A percentile compares a stretch with the other conserved stretches of the same genome.
Conservation (phyloP, 2,329 filamentous ascomycete species). For the Trichoderma sp. region DNA sequence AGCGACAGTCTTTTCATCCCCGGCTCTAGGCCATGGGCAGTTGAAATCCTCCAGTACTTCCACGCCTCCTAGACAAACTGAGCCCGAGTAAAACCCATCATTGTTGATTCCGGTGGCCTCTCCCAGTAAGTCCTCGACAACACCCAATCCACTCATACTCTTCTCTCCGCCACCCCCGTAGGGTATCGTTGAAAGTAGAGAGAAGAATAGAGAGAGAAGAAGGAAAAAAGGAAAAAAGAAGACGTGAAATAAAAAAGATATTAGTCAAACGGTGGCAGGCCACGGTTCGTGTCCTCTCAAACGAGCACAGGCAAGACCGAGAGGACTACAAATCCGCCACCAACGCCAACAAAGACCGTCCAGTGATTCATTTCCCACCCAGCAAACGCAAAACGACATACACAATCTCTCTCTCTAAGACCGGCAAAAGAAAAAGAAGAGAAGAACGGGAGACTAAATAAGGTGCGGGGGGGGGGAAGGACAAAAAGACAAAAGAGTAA, state of each 20-base stretch:
- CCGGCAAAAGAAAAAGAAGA: constrained; percentile 1
- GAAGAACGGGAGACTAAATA: neutral
- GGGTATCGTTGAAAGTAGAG: constrained; percentile 2
- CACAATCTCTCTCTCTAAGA: constrained; percentile 20
- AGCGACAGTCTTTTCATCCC: constrained; percentile 18
- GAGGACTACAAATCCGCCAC: constrained; percentile 12
- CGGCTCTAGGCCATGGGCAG: neutral
- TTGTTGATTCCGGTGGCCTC: neutral
- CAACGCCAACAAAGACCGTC: constrained; percentile 20
- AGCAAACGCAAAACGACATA: constrained; percentile 15
- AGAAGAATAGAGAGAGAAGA: neutral
- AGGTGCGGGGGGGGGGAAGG: neutral
- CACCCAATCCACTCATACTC: neutral
- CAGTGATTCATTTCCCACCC: constrained; percentile 15
- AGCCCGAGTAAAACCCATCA: neutral
- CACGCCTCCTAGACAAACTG: neutral
- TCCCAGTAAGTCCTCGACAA: neutral
- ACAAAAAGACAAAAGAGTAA: constrained; percentile 5
- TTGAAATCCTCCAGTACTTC: neutral
- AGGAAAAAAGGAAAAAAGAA: neutral
- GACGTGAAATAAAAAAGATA: neutral
- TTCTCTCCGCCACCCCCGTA: neutral
- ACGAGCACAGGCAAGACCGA: constrained; percentile 10
- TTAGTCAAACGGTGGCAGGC: constrained; percentile 8
- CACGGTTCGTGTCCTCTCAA: neutral